A percentile compares a stretch with the other conserved stretches of the same genome.
phyloP scores from a whole-genome alignment of 306 rosid species.

The Spatholobus suberectus region DNA sequence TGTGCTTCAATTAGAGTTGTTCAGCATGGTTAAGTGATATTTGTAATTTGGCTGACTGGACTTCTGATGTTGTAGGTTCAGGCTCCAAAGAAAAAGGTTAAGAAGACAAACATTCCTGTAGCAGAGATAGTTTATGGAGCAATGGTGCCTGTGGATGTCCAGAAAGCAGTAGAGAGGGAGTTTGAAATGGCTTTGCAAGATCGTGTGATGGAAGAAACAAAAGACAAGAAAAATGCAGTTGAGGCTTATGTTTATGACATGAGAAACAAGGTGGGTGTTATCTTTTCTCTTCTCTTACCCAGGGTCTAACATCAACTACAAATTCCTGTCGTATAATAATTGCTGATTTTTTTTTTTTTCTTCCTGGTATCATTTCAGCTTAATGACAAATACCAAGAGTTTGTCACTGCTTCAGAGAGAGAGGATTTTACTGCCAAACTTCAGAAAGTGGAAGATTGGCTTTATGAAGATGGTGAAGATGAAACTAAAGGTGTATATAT shows the following conservation, averaged over 20 bases:
- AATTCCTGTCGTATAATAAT: conserved; percentile 8
- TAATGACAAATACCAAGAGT: conserved; percentile 76
- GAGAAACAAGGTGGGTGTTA: conserved; percentile 82
- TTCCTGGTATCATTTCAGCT: conserved; percentile 57
- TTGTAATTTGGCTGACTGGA: conserved; percentile 27
- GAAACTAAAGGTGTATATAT: conserved; percentile 94
- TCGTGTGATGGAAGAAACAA: conserved; percentile 96
- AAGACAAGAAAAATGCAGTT: conserved; percentile 94
- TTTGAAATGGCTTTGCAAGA: conserved; percentile 99
- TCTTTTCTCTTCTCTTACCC: neutral
- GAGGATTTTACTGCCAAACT: conserved; percentile 71
- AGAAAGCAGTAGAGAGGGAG: conserved; percentile 88
- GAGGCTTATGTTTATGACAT: conserved; percentile 95
- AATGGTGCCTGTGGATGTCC: conserved; percentile 62
- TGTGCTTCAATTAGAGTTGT: conserved; percentile 6
- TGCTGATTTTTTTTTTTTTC: neutral
- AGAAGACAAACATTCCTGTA: conserved; percentile 72
- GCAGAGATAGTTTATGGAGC: conserved; percentile 84
- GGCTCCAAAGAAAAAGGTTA: conserved; percentile 87
- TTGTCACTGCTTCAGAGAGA: conserved; percentile 74
- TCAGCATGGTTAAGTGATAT: neutral
- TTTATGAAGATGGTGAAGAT: conserved; percentile 94
- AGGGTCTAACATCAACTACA: neutral
- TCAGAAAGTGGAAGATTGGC: conserved; percentile 93
- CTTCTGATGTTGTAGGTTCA: conserved; percentile 51